Percentiles rank a stretch among this genome's conserved stretches.
These are phyloP conservation scores for Sanghuangporus weigelae DNA, from an alignment of 1,284 basidiomycete species.

Conservation along the genomic window DNA sequence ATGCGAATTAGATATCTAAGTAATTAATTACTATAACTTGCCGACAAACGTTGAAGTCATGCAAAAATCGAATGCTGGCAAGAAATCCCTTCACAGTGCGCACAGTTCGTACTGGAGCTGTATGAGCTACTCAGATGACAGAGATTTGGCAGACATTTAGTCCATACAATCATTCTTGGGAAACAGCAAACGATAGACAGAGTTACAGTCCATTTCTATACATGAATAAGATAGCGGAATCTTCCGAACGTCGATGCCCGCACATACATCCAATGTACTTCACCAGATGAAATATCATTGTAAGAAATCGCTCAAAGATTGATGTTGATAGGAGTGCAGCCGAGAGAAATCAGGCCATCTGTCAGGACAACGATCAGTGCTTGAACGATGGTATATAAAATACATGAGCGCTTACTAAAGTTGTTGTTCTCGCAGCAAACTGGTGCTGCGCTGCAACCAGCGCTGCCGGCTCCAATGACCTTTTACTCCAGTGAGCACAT, in stretches of 20 bases:
- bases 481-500: neutral
- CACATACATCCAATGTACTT: neutral
- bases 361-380: neutral
- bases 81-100: too few relatives aligned
- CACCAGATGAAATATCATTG: neutral
- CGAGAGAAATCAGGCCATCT: conserved; percentile 28
- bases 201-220: neutral
- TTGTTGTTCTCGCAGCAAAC: conserved; percentile 27
- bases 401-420: conserved; percentile 7
- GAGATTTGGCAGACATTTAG: too few relatives aligned
- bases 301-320: conserved; percentile 14
- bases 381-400: neutral
- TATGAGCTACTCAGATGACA: too few relatives aligned
- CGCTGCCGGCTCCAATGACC: conserved; percentile 16
- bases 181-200: too few relatives aligned
- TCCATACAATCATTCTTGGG: too few relatives aligned
- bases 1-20: too few relatives aligned
- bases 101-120: too few relatives aligned
- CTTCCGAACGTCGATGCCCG: neutral
- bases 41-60: too few relatives aligned
- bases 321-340: conserved; percentile 28
- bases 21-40: too few relatives aligned
- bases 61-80: too few relatives aligned
- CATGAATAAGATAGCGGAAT: neutral
- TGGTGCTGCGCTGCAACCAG: conserved; percentile 22